Evolutionary conservation across 805 yeast species (phyloP), one percentile per base, ranked within the genome.

Genomic region (Sugiyamaella floridensis): DNA sequence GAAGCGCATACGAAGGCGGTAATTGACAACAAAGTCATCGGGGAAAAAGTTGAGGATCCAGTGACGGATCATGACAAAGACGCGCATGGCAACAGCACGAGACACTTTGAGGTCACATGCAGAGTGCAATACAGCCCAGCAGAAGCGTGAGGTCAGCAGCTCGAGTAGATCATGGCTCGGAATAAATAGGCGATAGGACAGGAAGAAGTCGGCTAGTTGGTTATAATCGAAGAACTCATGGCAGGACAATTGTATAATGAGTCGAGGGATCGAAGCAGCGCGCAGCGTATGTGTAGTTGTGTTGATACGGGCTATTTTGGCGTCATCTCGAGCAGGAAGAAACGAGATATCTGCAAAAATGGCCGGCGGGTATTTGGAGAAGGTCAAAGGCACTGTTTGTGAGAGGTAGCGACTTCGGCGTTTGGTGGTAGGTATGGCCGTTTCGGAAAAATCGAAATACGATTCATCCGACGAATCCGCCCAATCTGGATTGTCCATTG

Each of bases 41-140:
- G 81, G 76, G 62, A 89, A 93, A 66, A 87, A 90, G 67, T 90
- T 92, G 54, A 87, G 69, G 16, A 92, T 67, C 96, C 98, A 92
- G 70, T 88, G 96, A 62, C 97, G 79, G 43, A 93, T 60, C 28
- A 86, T 82, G 26, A 88, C 96, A 71, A 90, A 92, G 0, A 95
- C 84, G 61, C 98, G 76, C 40, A 90, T 77, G 11, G 87, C 72
- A 1, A 85, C 83, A 45, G 85, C 72, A 54, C 82, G 78, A 1
- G 95, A 95, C 2, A 76, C 63, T 55, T 74, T 75, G 10, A 64
- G 62, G 42, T 62, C 63, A n/a, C 63, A 60, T 16, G 61, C 65
- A 0, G 52, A 45, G 65, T 66, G 15, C 51, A 43, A 48, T 19
- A 19, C 53, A 20, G 89, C 80, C 96, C 96, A 88, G 10, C 79